Conservation (phyloP, 371 early-diverging fungal species). For the Mucor lusitanicus region DNA sequence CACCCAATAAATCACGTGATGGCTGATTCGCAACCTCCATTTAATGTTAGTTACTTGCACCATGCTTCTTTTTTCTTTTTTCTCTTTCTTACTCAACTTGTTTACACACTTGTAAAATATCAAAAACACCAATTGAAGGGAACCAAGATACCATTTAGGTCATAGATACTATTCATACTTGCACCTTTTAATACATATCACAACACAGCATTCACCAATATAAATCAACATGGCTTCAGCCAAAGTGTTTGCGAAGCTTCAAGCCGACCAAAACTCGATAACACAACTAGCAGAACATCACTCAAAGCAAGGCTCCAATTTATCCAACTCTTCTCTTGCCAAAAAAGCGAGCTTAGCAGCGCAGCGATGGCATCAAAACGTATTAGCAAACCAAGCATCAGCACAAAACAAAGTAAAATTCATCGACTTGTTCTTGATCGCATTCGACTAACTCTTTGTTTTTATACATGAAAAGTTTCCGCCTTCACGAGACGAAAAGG, state of each 20-base stretch:
- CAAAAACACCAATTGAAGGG: neutral
- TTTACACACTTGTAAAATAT: neutral
- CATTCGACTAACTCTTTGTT: neutral
- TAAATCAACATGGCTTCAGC: conserved; percentile 37
- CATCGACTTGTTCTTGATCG: neutral
- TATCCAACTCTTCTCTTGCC: conserved; percentile 7
- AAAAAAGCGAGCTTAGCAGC: conserved; percentile 1
- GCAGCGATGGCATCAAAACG: conserved; percentile 16
- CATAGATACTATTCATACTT: neutral
- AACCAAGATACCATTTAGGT: neutral
- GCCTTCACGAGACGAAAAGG: conserved; percentile 20
- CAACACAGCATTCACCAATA: neutral
- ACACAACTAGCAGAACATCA: conserved; percentile 46
- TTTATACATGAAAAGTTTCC: conserved; percentile 5
- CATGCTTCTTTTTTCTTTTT: neutral
- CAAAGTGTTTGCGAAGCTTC: conserved; percentile 45
- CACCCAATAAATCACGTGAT: neutral
- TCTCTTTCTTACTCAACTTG: neutral
- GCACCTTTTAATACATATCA: neutral
- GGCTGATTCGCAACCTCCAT: neutral
- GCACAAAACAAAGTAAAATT: conserved; percentile 9
- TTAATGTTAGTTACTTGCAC: neutral
- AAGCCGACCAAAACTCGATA: conserved; percentile 42
- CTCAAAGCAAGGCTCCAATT: conserved; percentile 40
- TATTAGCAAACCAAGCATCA: conserved; percentile 3